A percentile compares a stretch with the other conserved stretches of the same genome.
Evolutionary conservation across 1,284 basidiomycete species (phyloP).

Genomic region (Ceratobasidium sp.): DNA sequence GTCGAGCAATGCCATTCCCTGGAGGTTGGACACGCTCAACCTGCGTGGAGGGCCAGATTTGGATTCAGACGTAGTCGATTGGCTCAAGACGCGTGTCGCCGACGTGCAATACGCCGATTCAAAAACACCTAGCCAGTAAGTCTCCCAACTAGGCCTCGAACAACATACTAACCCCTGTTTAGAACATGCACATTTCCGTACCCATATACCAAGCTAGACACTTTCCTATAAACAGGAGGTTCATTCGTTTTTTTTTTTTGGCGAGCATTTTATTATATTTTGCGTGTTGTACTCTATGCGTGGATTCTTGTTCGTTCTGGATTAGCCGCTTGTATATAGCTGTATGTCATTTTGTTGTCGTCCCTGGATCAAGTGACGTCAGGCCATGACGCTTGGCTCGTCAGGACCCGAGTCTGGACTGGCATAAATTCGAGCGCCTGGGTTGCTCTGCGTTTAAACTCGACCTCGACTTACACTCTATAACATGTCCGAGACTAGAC

Average conservation of each 20-base stretch:
- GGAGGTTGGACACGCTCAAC: conserved; percentile 17
- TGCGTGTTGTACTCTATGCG: conserved; percentile 31
- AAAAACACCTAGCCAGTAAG: conserved; percentile 22
- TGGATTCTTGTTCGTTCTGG: conserved; percentile 12
- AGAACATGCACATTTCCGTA: conserved; percentile 27
- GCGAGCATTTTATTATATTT: conserved; percentile 8
- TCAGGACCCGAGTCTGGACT: too few species aligned
- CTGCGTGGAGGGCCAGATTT: conserved; percentile 33
- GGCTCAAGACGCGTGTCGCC: conserved; percentile 30
- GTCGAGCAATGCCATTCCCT: conserved; percentile 12
- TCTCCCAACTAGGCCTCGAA: not conserved
- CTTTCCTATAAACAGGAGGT: conserved; percentile 15
- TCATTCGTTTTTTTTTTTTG: conserved; percentile 4
- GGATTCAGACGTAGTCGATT: conserved; percentile 27
- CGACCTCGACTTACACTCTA: too few species aligned
- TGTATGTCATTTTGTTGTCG: conserved; percentile 20
- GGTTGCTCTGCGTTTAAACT: not conserved
- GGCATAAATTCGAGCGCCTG: not conserved
- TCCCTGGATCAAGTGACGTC: conserved; percentile 12
- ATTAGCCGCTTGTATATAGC: conserved; percentile 17
- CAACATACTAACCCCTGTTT: not conserved
- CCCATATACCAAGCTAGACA: conserved; percentile 33
- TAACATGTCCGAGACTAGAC: conserved; percentile 19
- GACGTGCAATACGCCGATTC: conserved; percentile 32
- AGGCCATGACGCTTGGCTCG: not conserved